Base-by-base conservation (phyloP, 768 basidiomycete species). In the Lentinula lateritia region DNA sequence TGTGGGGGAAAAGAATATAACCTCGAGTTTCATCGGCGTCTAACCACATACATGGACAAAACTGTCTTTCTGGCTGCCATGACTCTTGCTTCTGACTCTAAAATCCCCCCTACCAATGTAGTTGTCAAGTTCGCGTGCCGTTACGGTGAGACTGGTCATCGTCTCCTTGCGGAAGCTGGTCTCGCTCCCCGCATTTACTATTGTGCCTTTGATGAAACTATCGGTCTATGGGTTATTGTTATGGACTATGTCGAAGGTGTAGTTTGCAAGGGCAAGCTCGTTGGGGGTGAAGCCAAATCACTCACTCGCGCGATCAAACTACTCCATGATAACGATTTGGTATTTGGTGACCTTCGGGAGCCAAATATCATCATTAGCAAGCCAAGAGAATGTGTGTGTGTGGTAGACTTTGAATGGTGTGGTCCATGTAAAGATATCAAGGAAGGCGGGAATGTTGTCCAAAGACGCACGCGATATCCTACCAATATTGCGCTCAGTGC, bases 331-430 rank as follows among this genome's bases (percentile, higher is more conserved):
- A 13, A 50, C 2, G 55, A 45, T 15, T 36, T 70, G 16, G 69
- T 68, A 20, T 67, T 66, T 53, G 69, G 67, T 9, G 67, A 68
- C 55, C 59, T 70, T 18, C 62, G 66, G 4, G 39, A 23, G 18
- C 53, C 65, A 39, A 66, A 69, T 58, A 43, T 41, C 5, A 15
- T 41, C 12, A 15, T 69, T 12, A 28, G 28, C 28, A 28, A 28
- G 6, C 6, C 36, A 20, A 34, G 34, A 36, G 55, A 61, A 32
- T 50, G 58, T 9, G 16, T 63, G n/a, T 45, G 64, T 60, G 57
- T 69, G 3, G 43, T 69, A 20, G 68, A 69, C 50, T 69, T 69
- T 60, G 68, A 69, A 39, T 67, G 68, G 68, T 66, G 68, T 45
- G 67, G 68, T 12, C 39, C 39, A 1, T 41, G 39, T 8, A 15